Base-by-base conservation (phyloP, 2,329 filamentous ascomycete genomes). In the Emergomyces pasteurianus region DNA sequence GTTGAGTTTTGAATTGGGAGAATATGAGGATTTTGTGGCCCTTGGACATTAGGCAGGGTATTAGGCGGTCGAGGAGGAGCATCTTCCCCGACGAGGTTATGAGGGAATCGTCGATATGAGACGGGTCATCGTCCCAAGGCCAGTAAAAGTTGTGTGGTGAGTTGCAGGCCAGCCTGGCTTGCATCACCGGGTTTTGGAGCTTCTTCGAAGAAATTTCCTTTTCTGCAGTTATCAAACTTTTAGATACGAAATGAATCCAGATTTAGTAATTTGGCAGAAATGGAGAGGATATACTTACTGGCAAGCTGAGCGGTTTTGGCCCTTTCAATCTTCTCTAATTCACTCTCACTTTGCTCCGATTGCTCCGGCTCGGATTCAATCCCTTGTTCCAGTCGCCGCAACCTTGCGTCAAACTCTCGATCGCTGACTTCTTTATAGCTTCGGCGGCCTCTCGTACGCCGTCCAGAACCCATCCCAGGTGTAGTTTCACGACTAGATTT, bases 141-240 rank as follows among this genome's bases (percentile, higher is more conserved):
- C 91, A 95, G 75, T 95, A 97, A 72, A 99, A 97, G 70, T 96
- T 95, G 74, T 96, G 92, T 0, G 94, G 94, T 0, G 86, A 90
- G 73, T 99, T 96, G 74, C 94, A 97, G 12, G 90, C 90, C 0
- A 96, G 82, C 0, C 94, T 88, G 3, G 96, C 83, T 71, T 99
- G 94, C 80, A 96, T 90, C 23, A 97, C 77, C 0, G 91, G 89
- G 66, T 99, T 99, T 54, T 94, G 92, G 1, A 97, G 80, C 69
- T 95, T 96, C 77, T 97, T 97, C 50, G 84, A 83, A 3, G 86
- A 80, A n/a, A 97, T 89, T 72, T 96, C 90, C 60, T 89, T 87
- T 72, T 92, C 85, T 85, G 69, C 63, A 14, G 21, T 16, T 0
- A 64, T 57, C 57, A 36, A 50, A 16, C 34, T 6, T 56, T 46